Evolutionary conservation across 805 yeast genomes (phyloP).

Genomic region (Candida anglica): DNA sequence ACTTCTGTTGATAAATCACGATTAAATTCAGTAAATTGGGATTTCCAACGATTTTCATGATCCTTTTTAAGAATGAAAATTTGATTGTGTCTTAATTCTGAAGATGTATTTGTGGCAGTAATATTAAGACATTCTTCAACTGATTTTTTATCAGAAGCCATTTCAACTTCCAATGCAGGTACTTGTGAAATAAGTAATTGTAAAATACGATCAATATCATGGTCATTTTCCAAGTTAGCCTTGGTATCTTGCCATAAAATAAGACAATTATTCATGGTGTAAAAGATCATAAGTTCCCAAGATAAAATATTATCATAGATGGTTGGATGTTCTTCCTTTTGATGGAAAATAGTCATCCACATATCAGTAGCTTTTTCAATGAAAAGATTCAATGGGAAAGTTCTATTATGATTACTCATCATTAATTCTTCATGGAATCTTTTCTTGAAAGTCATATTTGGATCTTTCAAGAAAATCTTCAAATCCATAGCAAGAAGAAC

Average conservation of each 20-base stretch:
- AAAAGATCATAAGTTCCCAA: constrained; percentile 54
- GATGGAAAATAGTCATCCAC: constrained; percentile 32
- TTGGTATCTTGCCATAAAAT: constrained; percentile 63
- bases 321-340: constrained; percentile 27
- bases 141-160: constrained; percentile 14
- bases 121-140: constrained; percentile 45
- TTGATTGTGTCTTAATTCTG: constrained; percentile 53
- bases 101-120: constrained; percentile 39
- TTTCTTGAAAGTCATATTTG: constrained; percentile 60
- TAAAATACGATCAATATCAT: constrained; percentile 50
- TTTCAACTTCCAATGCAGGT: constrained; percentile 22
- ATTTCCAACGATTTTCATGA: constrained; percentile 42
- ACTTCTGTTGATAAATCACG: constrained; percentile 52
- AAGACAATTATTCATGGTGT: constrained; percentile 53
- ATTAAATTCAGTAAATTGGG: constrained; percentile 46
- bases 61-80: constrained; percentile 35
- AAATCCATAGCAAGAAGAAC: constrained; percentile 52
- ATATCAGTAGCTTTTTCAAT: constrained; percentile 29
- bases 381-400: constrained; percentile 47
- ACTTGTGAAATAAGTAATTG: constrained; percentile 37
- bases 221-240: constrained; percentile 39
- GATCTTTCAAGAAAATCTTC: constrained; percentile 49
- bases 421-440: constrained; percentile 60
- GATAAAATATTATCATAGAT: constrained; percentile 39
- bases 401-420: constrained; percentile 48